Conservation (phyloP, 148 eudicot genomes). For the Rheum nobile region DNA sequence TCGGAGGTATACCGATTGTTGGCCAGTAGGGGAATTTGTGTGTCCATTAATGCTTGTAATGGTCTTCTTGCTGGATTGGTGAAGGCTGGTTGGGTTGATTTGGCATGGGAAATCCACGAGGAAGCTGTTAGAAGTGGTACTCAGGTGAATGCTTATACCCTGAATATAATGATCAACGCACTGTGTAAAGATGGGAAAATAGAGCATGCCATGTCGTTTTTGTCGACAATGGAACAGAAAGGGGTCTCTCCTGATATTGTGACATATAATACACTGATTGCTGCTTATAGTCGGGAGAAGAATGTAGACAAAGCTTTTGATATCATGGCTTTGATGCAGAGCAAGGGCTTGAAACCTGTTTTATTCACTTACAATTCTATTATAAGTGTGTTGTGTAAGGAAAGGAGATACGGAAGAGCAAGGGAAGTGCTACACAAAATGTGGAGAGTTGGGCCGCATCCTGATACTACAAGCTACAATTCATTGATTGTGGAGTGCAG, state of each 20-base stretch:
- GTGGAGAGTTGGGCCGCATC: constrained; percentile 42
- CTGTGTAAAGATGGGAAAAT: constrained; percentile 59
- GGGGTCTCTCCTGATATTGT: constrained; percentile 65
- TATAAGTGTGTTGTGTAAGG: constrained; percentile 54
- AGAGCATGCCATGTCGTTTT: constrained; percentile 26
- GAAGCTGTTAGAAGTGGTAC: constrained; percentile 32
- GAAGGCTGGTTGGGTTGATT: constrained; percentile 71
- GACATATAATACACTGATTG: constrained; percentile 66
- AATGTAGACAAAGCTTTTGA: constrained; percentile 51
- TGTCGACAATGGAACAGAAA: constrained; percentile 47
- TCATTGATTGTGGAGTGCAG: constrained; percentile 49
- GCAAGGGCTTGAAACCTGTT: constrained; percentile 44
- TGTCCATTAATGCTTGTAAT: constrained; percentile 70
- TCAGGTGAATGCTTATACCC: constrained; percentile 42
- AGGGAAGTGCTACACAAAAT: constrained; percentile 50
- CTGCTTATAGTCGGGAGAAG: constrained; percentile 47
- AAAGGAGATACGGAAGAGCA: constrained; percentile 37
- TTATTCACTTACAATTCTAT: constrained; percentile 49
- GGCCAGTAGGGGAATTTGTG: constrained; percentile 34
- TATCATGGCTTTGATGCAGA: constrained; percentile 33
- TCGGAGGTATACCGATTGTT: constrained; percentile 47
- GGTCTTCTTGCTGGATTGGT: constrained; percentile 80
- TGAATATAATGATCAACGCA: constrained; percentile 82
- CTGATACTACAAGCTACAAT: constrained; percentile 57
- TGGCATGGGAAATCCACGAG: constrained; percentile 51